phyloP scores from a whole-genome alignment of 2,329 filamentous ascomycete species.

The Triangularia verruculosa region DNA sequence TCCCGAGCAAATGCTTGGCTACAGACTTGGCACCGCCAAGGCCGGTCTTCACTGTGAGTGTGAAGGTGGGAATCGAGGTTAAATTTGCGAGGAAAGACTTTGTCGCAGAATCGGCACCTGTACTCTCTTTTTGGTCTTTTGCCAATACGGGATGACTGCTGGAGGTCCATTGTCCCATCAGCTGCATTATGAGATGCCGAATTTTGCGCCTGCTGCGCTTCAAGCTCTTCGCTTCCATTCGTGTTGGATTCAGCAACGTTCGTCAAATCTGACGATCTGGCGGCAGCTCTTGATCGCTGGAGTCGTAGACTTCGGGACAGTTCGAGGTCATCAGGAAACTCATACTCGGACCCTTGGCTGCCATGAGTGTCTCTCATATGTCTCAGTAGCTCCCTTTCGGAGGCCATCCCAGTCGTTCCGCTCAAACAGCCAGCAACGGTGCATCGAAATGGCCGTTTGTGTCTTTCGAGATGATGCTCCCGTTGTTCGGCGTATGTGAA shows the following conservation, averaged over 20 bases:
- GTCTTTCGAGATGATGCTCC: constrained; percentile 36
- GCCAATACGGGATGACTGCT: too few species aligned
- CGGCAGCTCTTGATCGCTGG: not conserved
- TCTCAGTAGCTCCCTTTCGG: constrained; percentile 2
- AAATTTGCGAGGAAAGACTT: not conserved
- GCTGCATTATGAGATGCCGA: not conserved
- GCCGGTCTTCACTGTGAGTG: not conserved
- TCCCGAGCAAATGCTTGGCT: not conserved
- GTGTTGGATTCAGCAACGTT: not conserved
- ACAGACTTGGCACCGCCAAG: not conserved
- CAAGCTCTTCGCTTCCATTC: not conserved
- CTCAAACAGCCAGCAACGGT: constrained; percentile 7
- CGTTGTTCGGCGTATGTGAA: constrained; percentile 32
- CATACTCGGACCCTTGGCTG: not conserved
- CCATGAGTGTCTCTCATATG: not conserved
- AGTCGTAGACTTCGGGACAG: not conserved
- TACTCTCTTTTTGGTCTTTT: not conserved
- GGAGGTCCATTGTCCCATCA: not conserved
- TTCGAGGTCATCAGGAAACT: not conserved
- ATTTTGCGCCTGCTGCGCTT: not conserved
- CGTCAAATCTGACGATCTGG: not conserved
- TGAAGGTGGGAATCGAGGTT: not conserved
- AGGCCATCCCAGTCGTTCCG: not conserved
- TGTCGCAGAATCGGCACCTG: not conserved
- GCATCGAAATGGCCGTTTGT: constrained; percentile 38